A percentile compares a stretch with the other conserved stretches of the same genome.
phyloP scores from a whole-genome alignment of 441 rosid species.

The Euphorbia celastroides region DNA sequence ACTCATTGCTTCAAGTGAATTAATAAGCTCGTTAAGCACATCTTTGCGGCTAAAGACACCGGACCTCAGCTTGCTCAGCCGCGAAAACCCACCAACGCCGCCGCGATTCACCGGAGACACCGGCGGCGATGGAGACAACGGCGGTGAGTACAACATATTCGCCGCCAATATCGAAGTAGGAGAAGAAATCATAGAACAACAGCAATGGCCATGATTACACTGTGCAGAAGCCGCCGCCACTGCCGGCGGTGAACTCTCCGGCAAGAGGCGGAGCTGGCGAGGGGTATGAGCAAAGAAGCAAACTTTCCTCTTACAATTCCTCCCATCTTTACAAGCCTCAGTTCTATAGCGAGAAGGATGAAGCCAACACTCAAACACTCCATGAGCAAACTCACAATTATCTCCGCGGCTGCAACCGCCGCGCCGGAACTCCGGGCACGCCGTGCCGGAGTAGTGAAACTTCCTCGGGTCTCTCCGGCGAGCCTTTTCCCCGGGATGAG shows the following conservation, averaged over 20 bases:
- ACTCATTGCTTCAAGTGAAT: conserved; percentile 45
- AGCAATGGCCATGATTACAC: conserved; percentile 14
- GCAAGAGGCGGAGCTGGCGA: conserved; percentile 61
- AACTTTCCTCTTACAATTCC: conserved; percentile 66
- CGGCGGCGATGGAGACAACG: conserved; percentile 70
- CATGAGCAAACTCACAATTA: conserved; percentile 78
- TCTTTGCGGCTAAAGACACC: conserved; percentile 40
- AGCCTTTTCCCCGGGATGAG: conserved; percentile 85
- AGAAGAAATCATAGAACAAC: conserved; percentile 41
- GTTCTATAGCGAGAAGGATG: conserved; percentile 88
- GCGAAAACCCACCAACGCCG: conserved; percentile 21
- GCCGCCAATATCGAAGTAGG: conserved; percentile 59
- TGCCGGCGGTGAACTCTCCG: conserved; percentile 25
- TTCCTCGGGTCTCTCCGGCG: conserved; percentile 73
- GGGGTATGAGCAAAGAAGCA: conserved; percentile 87
- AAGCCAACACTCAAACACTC: conserved; percentile 92
- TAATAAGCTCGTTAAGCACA: conserved; percentile 48
- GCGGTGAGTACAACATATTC: conserved; percentile 59
- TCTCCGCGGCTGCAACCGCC: conserved; percentile 75
- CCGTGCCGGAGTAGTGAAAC: conserved; percentile 50
- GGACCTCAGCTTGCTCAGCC: conserved; percentile 30
- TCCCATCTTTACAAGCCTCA: conserved; percentile 84
- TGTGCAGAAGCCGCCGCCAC: background rate
- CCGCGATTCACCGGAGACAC: conserved; percentile 55
- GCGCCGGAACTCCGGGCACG: conserved; percentile 63